Evolutionary conservation across 2,329 filamentous ascomycete species (phyloP), one percentile per base, ranked within the genome.

Genomic region (Arthrobotrys entomopaga): DNA sequence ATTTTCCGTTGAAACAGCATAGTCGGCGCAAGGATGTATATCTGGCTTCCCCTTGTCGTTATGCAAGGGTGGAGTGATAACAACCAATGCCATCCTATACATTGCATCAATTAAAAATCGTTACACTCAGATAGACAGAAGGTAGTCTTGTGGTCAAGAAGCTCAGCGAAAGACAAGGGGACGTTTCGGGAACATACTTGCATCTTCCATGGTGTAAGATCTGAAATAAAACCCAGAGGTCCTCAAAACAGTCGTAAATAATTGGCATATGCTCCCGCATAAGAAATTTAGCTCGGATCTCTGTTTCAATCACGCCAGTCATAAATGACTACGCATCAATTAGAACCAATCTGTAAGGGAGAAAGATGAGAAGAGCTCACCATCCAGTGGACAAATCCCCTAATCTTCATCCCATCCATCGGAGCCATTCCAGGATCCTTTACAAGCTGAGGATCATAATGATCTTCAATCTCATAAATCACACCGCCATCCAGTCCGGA

Each of bases 21-120:
- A 72, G n/a, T 60, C 48, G 20, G 60, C 42, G 29, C 52, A 54
- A 8, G 67, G 54, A 16, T 53, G 40, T 19, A 72, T 50, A 22
- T 65, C 54, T 26, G 22, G 34, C 53, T 16, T 24, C 2, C 60
- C 60, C 40, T 43, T 73, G 15, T 65, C 56, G 43, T 61, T 66
- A 5, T 10, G 48, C 34, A 46, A 13, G 34, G 61, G 60, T 16
- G 54, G 69, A n/a, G 60, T 61, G 5, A 60, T 38, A 22, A 73
- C 69, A 43, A 73, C 69, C 49, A 73, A 50, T 19, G 69, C 69
- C 69, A 73, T 73, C 46, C 69, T 73, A 61, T 15, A 59, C 15
- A 34, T 13, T 22, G 3, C 3, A 26, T 46, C 24, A 7, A 26
- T 26, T 7, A 26, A 26, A 3, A 26, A n/a, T n/a, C n/a, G n/a